phyloP scores from a whole-genome alignment of 2,329 filamentous ascomycete genomes.

The Pseudocercospora pini-densiflorae region DNA sequence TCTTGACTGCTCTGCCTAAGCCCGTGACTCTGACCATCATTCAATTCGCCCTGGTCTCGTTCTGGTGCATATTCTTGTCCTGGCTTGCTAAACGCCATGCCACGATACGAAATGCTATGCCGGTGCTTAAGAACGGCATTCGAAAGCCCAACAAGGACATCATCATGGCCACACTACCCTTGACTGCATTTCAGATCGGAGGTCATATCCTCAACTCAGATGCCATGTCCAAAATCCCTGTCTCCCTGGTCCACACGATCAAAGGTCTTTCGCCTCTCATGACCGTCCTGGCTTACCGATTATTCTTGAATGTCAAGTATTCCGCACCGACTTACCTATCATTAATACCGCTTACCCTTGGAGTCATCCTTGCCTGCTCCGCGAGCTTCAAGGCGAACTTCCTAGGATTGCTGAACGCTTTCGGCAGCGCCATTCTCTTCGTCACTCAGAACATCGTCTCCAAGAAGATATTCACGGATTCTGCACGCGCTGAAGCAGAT shows the following conservation, averaged over 20 bases:
- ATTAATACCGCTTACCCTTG: constrained; percentile 77
- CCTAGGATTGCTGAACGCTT: constrained; percentile 85
- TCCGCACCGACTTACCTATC: constrained; percentile 82
- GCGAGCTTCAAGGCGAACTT: constrained; percentile 89
- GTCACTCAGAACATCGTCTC: constrained; percentile 99
- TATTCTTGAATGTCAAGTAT: constrained; percentile 88
- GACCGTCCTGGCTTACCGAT: constrained; percentile 89
- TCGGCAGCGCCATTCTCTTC: constrained; percentile 90
- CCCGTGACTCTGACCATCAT: constrained; percentile 89
- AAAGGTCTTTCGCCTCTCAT: constrained; percentile 96
- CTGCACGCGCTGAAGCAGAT: constrained; percentile 80
- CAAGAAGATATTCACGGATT: constrained; percentile 96
- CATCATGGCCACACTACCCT: constrained; percentile 82
- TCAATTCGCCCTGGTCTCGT: constrained; percentile 91
- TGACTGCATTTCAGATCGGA: constrained; percentile 90
- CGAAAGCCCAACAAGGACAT: constrained; percentile 80
- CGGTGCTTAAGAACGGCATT: constrained; percentile 83
- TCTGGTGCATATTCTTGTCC: constrained; percentile 81
- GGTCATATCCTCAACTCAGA: constrained; percentile 94
- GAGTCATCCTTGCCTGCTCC: constrained; percentile 96
- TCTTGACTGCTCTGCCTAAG: constrained; percentile 87
- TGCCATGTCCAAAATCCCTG: constrained; percentile 91
- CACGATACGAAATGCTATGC: constrained; percentile 69
- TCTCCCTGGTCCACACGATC: constrained; percentile 97
- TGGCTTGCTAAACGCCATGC: constrained; percentile 77